Evolutionary conservation across 2,329 filamentous ascomycete genomes (phyloP), one percentile per base, ranked within the genome.

Genomic region (Arthrobotrys entomopaga): DNA sequence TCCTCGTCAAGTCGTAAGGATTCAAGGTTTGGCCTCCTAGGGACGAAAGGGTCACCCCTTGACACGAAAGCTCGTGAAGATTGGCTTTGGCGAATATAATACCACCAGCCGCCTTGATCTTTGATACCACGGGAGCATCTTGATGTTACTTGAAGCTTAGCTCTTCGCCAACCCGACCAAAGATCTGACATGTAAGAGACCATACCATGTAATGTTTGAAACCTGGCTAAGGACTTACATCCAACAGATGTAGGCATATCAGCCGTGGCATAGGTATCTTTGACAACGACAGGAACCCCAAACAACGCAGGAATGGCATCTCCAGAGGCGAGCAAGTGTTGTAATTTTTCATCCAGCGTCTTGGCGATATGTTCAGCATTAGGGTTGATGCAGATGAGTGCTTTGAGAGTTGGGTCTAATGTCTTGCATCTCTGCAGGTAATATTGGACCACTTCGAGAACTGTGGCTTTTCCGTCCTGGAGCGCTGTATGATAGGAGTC

Each of bases 1-100:
- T 90, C n/a, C 90, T 85, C 0, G 83, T 84, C 1, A 82, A 79
- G 79, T 91, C 88, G 76, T 92, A 91, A 0, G 88, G 87, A 79
- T 90, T 90, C 73, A 86, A 79, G 0, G 88, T 89, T 80, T 90
- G 88, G 0, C 88, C 88, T 11, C 87, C 87, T 0, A 88, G 79
- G 0, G 86, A 89, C 0, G 87, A 89, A 0, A 88, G 87, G 0
- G 84, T 85, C 43, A 89, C 82, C 0, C 88, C 88, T 77, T 90
- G 87, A 0, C 90, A 81, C 0, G 88, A 88, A 58, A 90, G 82
- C 79, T 89, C 87, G 77, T 90, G 87, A 22, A 89, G 80, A 75
- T 88, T 89, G 0, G 84, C 83, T 78, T 89, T 89, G 38, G 86
- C 87, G 2, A 89, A 81, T 54, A 88, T 85, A 3, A 89, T 81